Evolutionary conservation across 345 rosid genomes (phyloP), one percentile per base, ranked within the genome.

Genomic region (Eucalyptus melliodora): DNA sequence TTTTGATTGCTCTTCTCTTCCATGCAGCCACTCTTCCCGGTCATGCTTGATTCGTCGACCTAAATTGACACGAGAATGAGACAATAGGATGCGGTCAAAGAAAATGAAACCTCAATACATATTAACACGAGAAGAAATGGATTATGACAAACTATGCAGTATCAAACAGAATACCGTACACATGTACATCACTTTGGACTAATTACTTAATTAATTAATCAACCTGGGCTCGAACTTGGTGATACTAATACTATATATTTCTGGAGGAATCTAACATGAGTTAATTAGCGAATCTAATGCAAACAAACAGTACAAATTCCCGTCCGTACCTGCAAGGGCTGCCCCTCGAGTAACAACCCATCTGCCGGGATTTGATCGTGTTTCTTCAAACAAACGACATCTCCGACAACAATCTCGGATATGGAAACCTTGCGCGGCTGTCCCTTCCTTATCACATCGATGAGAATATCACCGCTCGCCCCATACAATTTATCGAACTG

Each of bases 321-420:
- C 67, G n/a, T 27, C 67, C 67, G n/a, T 11, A 60, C 67, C 87
- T 89, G 93, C 87, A 95, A 82, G 1, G 94, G 91, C 59, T 92
- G 93, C 9, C 94, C 96, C 6, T 91, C 92, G 4, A 93, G 83
- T 55, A 94, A 93, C 88, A 96, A 88, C 27, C 97, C 98, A 88
- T 96, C 97, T 2, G 96, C 97, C 1, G 96, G 97, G 9, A 96
- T 90, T 88, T 94, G 96, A 88, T 95, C 96, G 42, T 96, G 95
- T 0, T 93, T 95, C 87, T 95, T 94, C 82, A 95, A 69, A 89
- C 92, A 93, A 50, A 95, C 91, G 1, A 95, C 87, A 50, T 95
- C 98, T 49, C 97, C 98, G 2, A 94, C 97, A 42, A 95, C 96
- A 7, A 96, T 92, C 4, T 95, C 97, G 56, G 93, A 93, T 19